Base-by-base conservation (phyloP, 2,329 filamentous ascomycete species). In the Colletotrichum destructivum region DNA sequence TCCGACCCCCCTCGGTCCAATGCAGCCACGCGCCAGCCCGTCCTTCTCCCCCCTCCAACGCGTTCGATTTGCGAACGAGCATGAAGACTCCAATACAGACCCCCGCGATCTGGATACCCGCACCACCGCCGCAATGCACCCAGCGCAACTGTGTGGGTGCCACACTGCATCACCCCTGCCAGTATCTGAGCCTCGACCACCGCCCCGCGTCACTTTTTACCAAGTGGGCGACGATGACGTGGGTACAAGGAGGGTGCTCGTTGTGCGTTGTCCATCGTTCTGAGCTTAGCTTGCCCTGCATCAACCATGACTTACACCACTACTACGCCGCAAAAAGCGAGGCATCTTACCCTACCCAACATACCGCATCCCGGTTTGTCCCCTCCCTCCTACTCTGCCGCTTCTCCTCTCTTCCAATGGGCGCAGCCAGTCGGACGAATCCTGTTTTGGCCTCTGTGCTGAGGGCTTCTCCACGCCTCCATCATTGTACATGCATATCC, bases 151-250 rank as follows among this genome's bases (percentile, higher is more conserved):
- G 57, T 46, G 15, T n/a, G 51, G 46, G n/a, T 16, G 40, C 21
- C 35, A 57, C n/a, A 40, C 54, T 26, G 31, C 55, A 70, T 52
- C 44, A 70, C 46, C 61, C 66, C 46, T 69, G 61, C 18, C 52
- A 21, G 16, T 18, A 23, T 38, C 23, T 46, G 44, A 67, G 51
- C 62, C 62, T 66, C 54, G 62, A 57, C 52, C 66, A 15, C 15
- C 38, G 8, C 49, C 47, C 40, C 61, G 54, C 52, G 23, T 51
- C 55, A 51, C 55, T 23, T 54, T 13, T 38, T 40, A 31, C 31
- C 21, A 44, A 59, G 67, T 66, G 55, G 60, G 49, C 62, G 21
- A 40, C 47, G 42, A 72, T 72, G 70, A 72, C 70, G 70, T 66
- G 66, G 66, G 55, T 38, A 52, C 69, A 60, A 55, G 57, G 60